phyloP scores from a whole-genome alignment of 441 rosid genomes.

The Erysimum cheiri region DNA sequence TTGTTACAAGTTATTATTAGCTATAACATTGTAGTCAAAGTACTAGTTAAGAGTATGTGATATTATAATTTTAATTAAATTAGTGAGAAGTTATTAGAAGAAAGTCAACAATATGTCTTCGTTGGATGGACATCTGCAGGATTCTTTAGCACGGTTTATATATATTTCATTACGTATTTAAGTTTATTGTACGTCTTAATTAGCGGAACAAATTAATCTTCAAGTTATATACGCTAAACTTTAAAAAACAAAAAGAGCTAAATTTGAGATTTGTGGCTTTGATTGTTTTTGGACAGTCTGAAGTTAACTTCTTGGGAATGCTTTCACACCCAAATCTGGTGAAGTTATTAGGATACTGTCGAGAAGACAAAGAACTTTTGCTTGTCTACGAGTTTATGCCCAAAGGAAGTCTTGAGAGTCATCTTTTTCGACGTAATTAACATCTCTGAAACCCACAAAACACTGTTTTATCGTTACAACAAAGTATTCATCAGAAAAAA shows the following conservation, averaged over 20 bases:
- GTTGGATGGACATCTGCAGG: too few relatives aligned
- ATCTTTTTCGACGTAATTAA: conserved; percentile 58
- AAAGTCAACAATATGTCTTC: too few relatives aligned
- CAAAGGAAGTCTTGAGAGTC: conserved; percentile 60
- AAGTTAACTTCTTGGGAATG: conserved; percentile 61
- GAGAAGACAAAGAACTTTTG: conserved; percentile 62
- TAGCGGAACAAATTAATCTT: too few relatives aligned
- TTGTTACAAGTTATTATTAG: conserved; percentile 12
- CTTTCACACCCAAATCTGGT: conserved; percentile 65
- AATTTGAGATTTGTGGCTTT: conserved; percentile 14
- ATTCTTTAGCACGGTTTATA: too few relatives aligned
- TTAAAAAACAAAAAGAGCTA: not conserved
- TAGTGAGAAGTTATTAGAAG: not conserved
- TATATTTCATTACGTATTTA: too few relatives aligned
- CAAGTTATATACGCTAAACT: not conserved
- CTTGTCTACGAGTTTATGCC: conserved; percentile 67
- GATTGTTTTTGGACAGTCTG: conserved; percentile 50
- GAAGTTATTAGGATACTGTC: conserved; percentile 59
- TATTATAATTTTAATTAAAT: not conserved
- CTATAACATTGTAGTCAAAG: not conserved
- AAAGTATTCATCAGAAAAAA: not conserved
- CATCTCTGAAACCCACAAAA: not conserved
- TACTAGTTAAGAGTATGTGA: not conserved
- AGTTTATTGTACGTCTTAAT: not conserved
- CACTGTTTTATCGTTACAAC: not conserved